Percentiles rank a stretch among this genome's conserved stretches.
phyloP scores from a whole-genome alignment of 2,329 filamentous ascomycete genomes.

The Tolypocladium amazonense region DNA sequence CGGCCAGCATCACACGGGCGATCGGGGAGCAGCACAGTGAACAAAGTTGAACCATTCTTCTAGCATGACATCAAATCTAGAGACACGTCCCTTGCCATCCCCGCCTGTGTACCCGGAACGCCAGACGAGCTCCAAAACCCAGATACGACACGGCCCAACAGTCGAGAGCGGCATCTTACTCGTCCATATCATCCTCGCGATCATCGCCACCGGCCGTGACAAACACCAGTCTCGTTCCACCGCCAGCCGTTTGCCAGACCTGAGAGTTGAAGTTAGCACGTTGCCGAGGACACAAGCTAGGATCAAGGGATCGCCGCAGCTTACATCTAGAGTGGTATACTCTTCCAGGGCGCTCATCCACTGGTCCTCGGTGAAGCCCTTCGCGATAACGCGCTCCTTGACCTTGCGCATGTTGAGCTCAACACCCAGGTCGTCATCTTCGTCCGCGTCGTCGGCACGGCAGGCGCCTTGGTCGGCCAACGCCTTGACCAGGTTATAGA shows the following conservation, averaged over 20 bases:
- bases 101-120: slow-evolving; percentile 16
- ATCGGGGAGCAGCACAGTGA: neutral
- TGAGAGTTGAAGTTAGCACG: slow-evolving; percentile 31
- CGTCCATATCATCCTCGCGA: slow-evolving; percentile 37
- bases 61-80: neutral
- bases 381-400: slow-evolving; percentile 82
- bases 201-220: slow-evolving; percentile 47
- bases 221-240: slow-evolving; percentile 61
- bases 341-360: slow-evolving; percentile 79
- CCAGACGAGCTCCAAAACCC: slow-evolving; percentile 13
- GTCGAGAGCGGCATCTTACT: slow-evolving; percentile 7
- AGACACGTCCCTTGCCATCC: neutral
- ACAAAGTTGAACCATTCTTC: neutral
- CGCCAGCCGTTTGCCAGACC: slow-evolving; percentile 71
- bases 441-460: slow-evolving; percentile 56
- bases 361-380: slow-evolving; percentile 94
- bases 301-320: slow-evolving; percentile 27
- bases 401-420: slow-evolving; percentile 85
- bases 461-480: slow-evolving; percentile 82
- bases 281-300: neutral
- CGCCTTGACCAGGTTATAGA: slow-evolving; percentile 87
- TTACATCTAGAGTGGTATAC: slow-evolving; percentile 81
- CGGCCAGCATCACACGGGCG: neutral
- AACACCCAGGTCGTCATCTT: slow-evolving; percentile 38
- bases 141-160: neutral